Evolutionary conservation across 192 early-diverging fungal genomes (phyloP), one percentile per base, ranked within the genome.

Genomic region (Coemansia sp.): DNA sequence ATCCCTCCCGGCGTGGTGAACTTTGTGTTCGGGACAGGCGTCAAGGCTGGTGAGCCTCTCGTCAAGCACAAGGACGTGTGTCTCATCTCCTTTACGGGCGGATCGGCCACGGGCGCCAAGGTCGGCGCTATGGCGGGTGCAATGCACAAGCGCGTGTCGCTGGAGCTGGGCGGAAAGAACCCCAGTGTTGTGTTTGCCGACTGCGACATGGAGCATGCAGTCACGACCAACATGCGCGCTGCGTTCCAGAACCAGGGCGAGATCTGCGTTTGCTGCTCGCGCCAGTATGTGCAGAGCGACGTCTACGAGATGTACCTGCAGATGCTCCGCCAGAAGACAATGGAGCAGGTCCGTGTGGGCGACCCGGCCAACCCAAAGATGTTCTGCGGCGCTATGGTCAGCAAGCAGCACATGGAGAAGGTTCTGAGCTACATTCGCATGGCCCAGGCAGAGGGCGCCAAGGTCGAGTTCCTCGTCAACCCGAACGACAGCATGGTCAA

Each of bases 121-220:
- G 74, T 90, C 41, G 77, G 82, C 63, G 58, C 69, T 20, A 57
- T 72, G 20, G 64, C 85, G 38, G 80, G 85, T 4, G 75, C 70
- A 25, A 78, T 80, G 26, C 67, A 85, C 47, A 91, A 91, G 61
- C 90, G 85, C 23, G 57, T 89, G 6, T 83, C 84, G 1, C 54
- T 94, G 31, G 91, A 94, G 62, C 70, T 94, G 7, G 90, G 85
- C 36, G 91, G 91, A 30, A 94, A 94, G 60, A 89, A 87, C 18
- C 80, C 89, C 1, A 84, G 80, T 38, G 76, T 88, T 38, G 75
- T 89, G 3, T 91, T 89, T 67, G 81, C 75, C 20, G 89, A 91
- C 68, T 81, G 82, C 14, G 74, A 89, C 47, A 44, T 89, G 10
- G 84, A 89, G 38, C 61, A 80, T 47, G 84, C 87, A 0, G 74